Percentiles rank a stretch among this genome's conserved stretches.
phyloP scores from a whole-genome alignment of 345 rosid genomes.

The Boechera stricta region DNA sequence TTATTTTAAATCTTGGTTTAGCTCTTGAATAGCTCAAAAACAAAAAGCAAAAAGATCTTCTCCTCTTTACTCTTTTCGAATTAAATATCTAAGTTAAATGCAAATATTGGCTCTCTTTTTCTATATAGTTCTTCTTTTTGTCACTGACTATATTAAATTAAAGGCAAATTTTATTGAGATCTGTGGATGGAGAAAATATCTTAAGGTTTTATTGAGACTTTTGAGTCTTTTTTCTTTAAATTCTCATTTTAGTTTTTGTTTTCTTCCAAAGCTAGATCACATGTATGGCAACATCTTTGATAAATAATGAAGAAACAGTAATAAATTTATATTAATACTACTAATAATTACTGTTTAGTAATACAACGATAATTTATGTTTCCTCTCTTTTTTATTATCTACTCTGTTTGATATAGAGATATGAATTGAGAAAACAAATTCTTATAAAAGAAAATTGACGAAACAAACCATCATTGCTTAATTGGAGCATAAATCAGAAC shows the following conservation, averaged over 20 bases:
- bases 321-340: too few species aligned
- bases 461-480: neutral
- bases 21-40: neutral
- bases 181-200: slow-evolving; percentile 33
- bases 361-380: neutral
- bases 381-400: too few species aligned
- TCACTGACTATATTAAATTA: slow-evolving; percentile 23
- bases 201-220: slow-evolving; percentile 33
- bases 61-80: slow-evolving; percentile 5
- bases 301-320: neutral
- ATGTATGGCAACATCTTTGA: slow-evolving; percentile 14
- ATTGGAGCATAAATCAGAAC: too few species aligned
- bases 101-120: slow-evolving; percentile 32
- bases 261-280: slow-evolving; percentile 36
- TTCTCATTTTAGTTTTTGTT: slow-evolving; percentile 26
- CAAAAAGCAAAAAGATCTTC: neutral
- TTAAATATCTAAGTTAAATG: slow-evolving; percentile 9
- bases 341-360: neutral
- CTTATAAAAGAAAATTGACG: neutral
- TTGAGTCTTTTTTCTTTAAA: slow-evolving; percentile 25
- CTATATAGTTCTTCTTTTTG: slow-evolving; percentile 17
- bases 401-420: neutral
- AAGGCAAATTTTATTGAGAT: slow-evolving; percentile 28
- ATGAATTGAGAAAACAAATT: too few species aligned
- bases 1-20: too few species aligned